Evolutionary conservation across 1,284 basidiomycete species (phyloP).

Genomic region (Cutaneotrichosporon dermatis): DNA sequence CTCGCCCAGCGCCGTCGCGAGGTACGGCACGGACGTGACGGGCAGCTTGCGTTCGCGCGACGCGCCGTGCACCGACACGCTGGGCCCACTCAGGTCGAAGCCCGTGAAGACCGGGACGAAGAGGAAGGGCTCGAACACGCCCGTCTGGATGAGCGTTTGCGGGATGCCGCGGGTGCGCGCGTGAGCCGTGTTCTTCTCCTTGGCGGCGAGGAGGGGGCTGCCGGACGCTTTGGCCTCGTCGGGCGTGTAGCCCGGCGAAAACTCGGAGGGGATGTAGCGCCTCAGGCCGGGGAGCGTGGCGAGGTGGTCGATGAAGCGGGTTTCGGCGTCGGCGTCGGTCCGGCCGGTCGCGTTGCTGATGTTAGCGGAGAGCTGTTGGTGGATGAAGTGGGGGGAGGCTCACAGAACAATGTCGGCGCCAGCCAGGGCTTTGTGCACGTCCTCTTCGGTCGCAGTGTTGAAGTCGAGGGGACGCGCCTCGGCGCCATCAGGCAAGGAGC

Average conservation of each 20-base stretch:
- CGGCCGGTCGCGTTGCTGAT: not conserved
- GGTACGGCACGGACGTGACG: slow-evolving; percentile 6
- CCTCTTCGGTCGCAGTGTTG: not conserved
- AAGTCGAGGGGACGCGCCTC: slow-evolving; percentile 14
- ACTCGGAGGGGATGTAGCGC: slow-evolving; percentile 16
- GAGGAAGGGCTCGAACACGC: slow-evolving; percentile 9
- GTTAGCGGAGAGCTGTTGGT: not conserved
- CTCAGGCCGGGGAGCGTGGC: not conserved
- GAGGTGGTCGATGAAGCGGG: not conserved
- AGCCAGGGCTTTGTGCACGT: not conserved
- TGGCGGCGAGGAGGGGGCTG: slow-evolving; percentile 1
- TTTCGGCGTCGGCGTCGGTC: not conserved
- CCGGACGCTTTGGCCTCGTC: not conserved
- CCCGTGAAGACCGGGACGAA: not conserved
- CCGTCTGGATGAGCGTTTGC: slow-evolving; percentile 4
- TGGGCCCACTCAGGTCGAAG: not conserved
- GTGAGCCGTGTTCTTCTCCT: not conserved
- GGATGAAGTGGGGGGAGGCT: not conserved
- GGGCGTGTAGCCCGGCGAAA: slow-evolving; percentile 4
- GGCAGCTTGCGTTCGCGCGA: not conserved
- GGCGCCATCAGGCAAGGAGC: slow-evolving; percentile 3
- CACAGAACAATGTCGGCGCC: not conserved
- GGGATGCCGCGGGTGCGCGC: slow-evolving; percentile 8
- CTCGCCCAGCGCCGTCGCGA: slow-evolving; percentile 4
- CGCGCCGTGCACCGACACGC: no score